Evolutionary conservation across 495 filamentous ascomycete species (phyloP).

Genomic region (Zalerion maritima): DNA sequence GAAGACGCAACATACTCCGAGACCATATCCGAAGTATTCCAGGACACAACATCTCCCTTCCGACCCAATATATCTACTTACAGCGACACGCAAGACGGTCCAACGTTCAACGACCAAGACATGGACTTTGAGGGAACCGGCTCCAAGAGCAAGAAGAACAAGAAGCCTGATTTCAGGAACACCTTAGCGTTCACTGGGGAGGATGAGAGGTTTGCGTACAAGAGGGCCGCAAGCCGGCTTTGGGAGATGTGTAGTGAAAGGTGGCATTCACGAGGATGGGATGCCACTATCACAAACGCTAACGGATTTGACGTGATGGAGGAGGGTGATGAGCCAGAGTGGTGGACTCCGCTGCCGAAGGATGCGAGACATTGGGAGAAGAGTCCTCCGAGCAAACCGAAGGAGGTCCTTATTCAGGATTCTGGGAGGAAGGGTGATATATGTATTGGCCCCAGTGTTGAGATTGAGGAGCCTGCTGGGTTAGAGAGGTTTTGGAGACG

Average conservation of each 20-base stretch:
- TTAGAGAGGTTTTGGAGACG: constrained; percentile 23
- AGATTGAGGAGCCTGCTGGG: constrained; percentile 27
- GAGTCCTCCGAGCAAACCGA: constrained; percentile 10
- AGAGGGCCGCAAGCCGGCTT: constrained; percentile 47
- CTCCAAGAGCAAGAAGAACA: constrained; percentile 13
- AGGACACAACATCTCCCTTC: constrained; percentile 54
- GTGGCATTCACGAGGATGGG: constrained; percentile 55
- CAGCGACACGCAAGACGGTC: constrained; percentile 24
- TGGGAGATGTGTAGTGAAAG: constrained; percentile 54
- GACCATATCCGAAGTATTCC: constrained; percentile 54
- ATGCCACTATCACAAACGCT: too few relatives aligned
- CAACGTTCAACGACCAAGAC: constrained; percentile 25
- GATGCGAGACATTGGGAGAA: constrained; percentile 47
- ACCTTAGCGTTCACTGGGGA: constrained; percentile 50
- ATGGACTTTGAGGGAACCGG: constrained; percentile 25
- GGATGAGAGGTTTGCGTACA: constrained; percentile 59
- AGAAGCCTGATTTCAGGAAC: constrained; percentile 36
- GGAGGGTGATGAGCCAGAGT: constrained; percentile 32
- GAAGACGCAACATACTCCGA: constrained; percentile 47
- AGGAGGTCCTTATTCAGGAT: not conserved
- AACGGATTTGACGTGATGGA: too few relatives aligned
- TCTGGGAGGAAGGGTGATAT: constrained; percentile 15
- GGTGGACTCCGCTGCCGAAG: constrained; percentile 49
- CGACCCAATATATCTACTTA: constrained; percentile 54
- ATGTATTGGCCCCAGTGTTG: constrained; percentile 20